These are phyloP conservation scores for Parachlorella kessleri DNA, from an alignment of 139 green algal species.

Conservation along the genomic window DNA sequence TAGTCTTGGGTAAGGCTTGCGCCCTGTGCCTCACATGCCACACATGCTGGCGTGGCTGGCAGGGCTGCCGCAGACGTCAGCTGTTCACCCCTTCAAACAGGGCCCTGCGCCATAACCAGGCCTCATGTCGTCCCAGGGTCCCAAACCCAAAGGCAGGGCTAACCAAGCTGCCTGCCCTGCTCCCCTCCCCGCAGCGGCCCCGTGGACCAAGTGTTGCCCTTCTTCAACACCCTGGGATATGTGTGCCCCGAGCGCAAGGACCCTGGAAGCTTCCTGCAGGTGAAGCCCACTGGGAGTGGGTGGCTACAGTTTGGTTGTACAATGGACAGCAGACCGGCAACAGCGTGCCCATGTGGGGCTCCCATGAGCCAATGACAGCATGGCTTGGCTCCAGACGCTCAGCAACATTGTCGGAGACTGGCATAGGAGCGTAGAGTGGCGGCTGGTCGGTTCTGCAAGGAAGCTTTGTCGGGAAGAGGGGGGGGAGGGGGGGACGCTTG, in stretches of 20 bases:
- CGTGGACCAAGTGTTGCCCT: conserved; percentile 52
- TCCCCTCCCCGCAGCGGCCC: conserved; percentile 45
- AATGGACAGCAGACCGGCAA: too few species aligned
- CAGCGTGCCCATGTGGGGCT: too few species aligned
- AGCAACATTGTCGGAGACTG: too few species aligned
- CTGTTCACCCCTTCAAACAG: neutral
- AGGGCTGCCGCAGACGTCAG: neutral
- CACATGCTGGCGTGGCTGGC: neutral
- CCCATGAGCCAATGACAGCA: too few species aligned
- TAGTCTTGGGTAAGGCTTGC: too few species aligned
- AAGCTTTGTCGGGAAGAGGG: too few species aligned
- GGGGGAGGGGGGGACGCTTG: too few species aligned
- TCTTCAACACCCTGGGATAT: conserved; percentile 70
- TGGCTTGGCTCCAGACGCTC: too few species aligned
- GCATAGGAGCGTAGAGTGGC: too few species aligned
- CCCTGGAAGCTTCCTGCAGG: conserved; percentile 71
- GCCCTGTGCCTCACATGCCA: neutral
- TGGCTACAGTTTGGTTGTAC: too few species aligned
- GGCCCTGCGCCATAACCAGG: neutral
- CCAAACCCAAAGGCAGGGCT: neutral
- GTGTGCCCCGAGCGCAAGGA: conserved; percentile 74
- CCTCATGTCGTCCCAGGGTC: neutral
- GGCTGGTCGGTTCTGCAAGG: too few species aligned
- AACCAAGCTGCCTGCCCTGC: neutral
- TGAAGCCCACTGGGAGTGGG: too few species aligned